Evolutionary conservation across 257 asterid genomes (phyloP).

Genomic region (Cynanchum wilfordii): DNA sequence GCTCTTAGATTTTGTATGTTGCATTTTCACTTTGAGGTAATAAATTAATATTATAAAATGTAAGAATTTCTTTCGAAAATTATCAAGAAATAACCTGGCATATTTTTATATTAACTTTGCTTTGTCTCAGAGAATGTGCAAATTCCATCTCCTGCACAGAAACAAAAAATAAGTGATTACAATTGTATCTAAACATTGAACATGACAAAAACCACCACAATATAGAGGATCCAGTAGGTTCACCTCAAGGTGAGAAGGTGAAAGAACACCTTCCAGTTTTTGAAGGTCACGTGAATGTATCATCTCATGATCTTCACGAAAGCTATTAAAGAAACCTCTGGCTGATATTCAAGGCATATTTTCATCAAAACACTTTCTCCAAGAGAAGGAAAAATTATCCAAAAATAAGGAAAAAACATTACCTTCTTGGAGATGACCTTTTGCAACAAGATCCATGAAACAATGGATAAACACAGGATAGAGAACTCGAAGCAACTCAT

Average conservation of each 20-base stretch:
- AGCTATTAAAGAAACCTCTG: conserved; percentile 78
- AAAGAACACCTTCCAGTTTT: conserved; percentile 90
- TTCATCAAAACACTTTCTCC: conserved; percentile 13
- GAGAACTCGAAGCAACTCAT: conserved; percentile 93
- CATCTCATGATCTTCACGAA: conserved; percentile 94
- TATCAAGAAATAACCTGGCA: conserved; percentile 55
- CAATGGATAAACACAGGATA: conserved; percentile 96
- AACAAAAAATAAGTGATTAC: conserved; percentile 14
- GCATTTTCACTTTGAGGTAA: background rate
- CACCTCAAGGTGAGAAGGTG: conserved; percentile 94
- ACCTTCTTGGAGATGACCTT: conserved; percentile 96
- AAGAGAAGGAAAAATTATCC: conserved; percentile 6
- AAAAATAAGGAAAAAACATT: background rate
- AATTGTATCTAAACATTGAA: conserved; percentile 17
- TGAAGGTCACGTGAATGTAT: conserved; percentile 86
- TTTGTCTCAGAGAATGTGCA: conserved; percentile 84
- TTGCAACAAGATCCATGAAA: conserved; percentile 95
- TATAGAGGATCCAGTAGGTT: conserved; percentile 19
- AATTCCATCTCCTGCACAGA: conserved; percentile 86
- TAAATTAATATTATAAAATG: background rate
- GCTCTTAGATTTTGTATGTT: background rate
- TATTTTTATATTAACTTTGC: conserved; percentile 85
- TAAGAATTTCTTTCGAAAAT: conserved; percentile 4
- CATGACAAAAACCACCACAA: conserved; percentile 13
- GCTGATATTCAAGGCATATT: conserved; percentile 43